Base-by-base conservation (phyloP, 371 early-diverging fungal genomes). In the Rhizomucor miehei region DNA sequence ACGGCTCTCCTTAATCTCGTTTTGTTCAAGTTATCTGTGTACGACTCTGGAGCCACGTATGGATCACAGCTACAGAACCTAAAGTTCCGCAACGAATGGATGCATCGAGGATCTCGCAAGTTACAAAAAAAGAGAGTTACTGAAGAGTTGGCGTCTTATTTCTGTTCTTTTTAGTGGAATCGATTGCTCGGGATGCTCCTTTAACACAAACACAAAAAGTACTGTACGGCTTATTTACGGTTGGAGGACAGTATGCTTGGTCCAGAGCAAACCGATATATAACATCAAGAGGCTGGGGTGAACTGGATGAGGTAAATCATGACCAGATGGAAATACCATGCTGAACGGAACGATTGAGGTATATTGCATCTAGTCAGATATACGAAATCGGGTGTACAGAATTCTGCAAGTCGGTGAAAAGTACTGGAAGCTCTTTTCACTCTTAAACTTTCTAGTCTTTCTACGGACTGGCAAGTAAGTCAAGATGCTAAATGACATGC, bases 401-500 rank as follows among this genome's bases (percentile, higher is more conserved):
- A 45, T 77, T 11, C 48, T 88, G 16, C 88, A 89, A 61, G 67
- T 79, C 17, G 67, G 79, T 3, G 92, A 92, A 65, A 78, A 80
- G 16, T 59, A 78, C n/a, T 84, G 80, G 73, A 76, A 84, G 52
- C 70, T 80, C 21, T 73, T 84, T 10, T 79, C 88, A 3, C 56
- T 92, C 36, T 40, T 88, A 23, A 95, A 95, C 68, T 90, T 95
- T 61, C 61, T 93, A 44, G 80, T 87, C 5, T 95, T 94, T 61
- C 67, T 95, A 38, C 84, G 82, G 47, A 84, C 86, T 24, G 95
- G 95, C 53, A 89, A 83, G 85, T 89, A 69, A 60, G 79, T 37
- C 5, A 12, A 9, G 2, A 9, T 3, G 14, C 20, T 13, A 14
- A 43, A 14, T 8, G 40, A n/a, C 12, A 49, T 49, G 49, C 4